Conservation (phyloP, 2,329 filamentous ascomycete genomes). For the Xylariaceae sp. region DNA sequence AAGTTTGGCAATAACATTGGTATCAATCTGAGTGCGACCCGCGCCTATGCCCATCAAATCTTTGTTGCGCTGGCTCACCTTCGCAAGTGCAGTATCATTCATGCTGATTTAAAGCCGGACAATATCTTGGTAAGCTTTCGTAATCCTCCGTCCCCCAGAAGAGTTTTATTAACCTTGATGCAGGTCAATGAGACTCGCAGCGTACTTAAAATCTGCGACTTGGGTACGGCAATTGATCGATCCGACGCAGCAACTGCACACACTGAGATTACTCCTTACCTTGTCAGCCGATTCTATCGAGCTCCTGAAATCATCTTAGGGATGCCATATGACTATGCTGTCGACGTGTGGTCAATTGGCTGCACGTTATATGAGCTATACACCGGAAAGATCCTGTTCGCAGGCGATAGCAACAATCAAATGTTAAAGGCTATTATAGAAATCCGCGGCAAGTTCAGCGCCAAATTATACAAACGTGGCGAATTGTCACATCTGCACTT, state of each 20-base stretch:
- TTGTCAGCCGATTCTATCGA: constrained; percentile 96
- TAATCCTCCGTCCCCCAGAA: neutral
- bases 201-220: constrained; percentile 90
- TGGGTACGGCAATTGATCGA: constrained; percentile 93
- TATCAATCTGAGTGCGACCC: constrained; percentile 85
- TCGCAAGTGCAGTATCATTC: constrained; percentile 90
- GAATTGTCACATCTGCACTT: constrained; percentile 80
- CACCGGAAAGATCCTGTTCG: constrained; percentile 96
- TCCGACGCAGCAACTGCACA: constrained; percentile 74
- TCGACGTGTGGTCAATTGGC: constrained; percentile 98
- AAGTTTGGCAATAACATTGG: constrained; percentile 96
- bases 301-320: constrained; percentile 97
- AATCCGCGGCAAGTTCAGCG: constrained; percentile 87
- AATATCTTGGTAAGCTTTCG: constrained; percentile 79
- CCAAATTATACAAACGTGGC: constrained; percentile 85
- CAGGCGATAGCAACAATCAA: constrained; percentile 94
- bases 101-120: constrained; percentile 96
- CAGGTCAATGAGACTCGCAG: constrained; percentile 81
- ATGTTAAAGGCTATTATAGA: constrained; percentile 98
- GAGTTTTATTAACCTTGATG: constrained; percentile 35
- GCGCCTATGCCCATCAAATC: constrained; percentile 91
- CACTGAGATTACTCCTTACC: constrained; percentile 90
- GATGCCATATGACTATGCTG: constrained; percentile 92
- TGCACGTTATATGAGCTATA: constrained; percentile 97
- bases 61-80: constrained; percentile 88